Base-by-base conservation (phyloP, 495 filamentous ascomycete species). In the Lophiostoma macrostomum region DNA sequence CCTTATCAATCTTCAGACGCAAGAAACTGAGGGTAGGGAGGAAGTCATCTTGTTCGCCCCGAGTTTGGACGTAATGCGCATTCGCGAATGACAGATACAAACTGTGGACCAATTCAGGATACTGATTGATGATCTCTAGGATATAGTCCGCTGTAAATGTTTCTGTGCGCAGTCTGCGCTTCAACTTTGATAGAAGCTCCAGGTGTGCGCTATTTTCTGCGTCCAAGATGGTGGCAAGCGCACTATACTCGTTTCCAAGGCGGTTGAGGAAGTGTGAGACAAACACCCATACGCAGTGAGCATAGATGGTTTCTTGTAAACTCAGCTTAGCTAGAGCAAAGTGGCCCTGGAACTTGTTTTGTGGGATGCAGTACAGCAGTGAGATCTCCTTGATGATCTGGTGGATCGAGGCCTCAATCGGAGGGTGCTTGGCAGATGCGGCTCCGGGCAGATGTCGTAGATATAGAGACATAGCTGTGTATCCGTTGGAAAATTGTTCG, bases 321-420 rank as follows among this genome's bases (percentile, higher is more conserved):
- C 90, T 96, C 50, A 98, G 77, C 49, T 83, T 76, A 14, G 91
- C 94, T n/a, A 78, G 81, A 28, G 87, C 85, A 70, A 98, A 98
- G 66, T 95, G 80, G 38, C 75, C 71, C 66, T 96, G 90, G 68
- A 97, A 87, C 66, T 90, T 88, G 74, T 95, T 97, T 70, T 95
- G 93, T 5, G 93, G 93, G 60, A 98, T 86, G 74, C 93, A 98
- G 81, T 96, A 98, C 29, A 98, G 76, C 35, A 98, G 81, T 10
- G 91, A 96, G 38, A 94, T 83, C 69, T 98, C 93, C 78, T 97
- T 96, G 76, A 94, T 95, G 72, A 98, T 95, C 72, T 98, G 94
- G 74, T 96, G 90, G 58, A 98, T 95, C 7, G 91, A 91, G 35
- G 90, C 83, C 66, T 96, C 88, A 50, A 98, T 93, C 0, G 85